Evolutionary conservation across 352 stramenopile species (phyloP), one percentile per base, ranked within the genome.

Genomic region (Phytophthora pluvialis): DNA sequence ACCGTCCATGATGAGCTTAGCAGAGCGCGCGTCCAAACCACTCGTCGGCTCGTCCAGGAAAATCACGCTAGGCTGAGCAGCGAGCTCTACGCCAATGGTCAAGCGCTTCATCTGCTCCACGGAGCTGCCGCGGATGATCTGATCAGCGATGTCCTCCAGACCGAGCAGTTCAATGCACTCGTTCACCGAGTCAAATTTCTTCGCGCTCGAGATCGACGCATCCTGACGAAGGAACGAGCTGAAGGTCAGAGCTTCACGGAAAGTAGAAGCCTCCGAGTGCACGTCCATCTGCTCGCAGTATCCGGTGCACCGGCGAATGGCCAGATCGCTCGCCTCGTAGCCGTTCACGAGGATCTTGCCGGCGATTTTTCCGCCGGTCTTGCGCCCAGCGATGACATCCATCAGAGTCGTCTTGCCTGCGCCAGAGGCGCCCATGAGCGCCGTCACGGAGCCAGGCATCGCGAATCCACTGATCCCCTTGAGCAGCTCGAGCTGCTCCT

Each of bases 371-470:
- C 93, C 93, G 15, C 78, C 79, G 21, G 42, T 48, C 42, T 48
- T 98, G 44, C 93, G 78, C 16, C 94, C 73, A 8, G 93, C 88
- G 31, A 98, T 91, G 3, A 98, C 91, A 73, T 98, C 91, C 66
- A 97, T 90, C 75, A 73, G n/a, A 0, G 65, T 73, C 4, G 65
- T 73, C 44, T 73, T 69, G 7, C 53, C 59, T 42, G 65, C 80
- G 43, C 84, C 82, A 0, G 70, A 77, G 0, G 75, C 75, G 1
- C 80, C 80, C 71, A 86, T 85, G 21, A 89, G 56, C 11, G 78
- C 78, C 0, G 73, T 79, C 16, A 88, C 70, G 1, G 57, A 67
- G 9, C 80, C 78, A 2, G 80, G 80, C 5, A 58, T 25, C 7
- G 72, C 70, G 33, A 67, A 71, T 3, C 76, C 79, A 6, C 44